A percentile compares a stretch with the other conserved stretches of the same genome.
Conservation (phyloP, 2,329 filamentous ascomycete genomes). For the Leptosphaerulina australis region DNA sequence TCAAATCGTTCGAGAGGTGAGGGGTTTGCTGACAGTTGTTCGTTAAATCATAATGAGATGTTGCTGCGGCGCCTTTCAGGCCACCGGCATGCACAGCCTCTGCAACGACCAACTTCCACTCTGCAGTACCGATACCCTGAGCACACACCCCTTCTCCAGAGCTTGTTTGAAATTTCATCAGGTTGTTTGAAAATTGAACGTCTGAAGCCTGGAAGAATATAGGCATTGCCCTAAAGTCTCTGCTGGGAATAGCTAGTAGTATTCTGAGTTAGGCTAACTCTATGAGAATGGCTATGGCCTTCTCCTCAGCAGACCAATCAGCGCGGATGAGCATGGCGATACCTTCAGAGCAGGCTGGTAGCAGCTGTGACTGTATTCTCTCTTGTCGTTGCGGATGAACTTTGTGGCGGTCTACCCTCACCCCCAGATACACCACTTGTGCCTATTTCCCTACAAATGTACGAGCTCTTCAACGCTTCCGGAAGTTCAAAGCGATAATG, state of each 20-base stretch:
- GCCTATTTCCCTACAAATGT: background rate
- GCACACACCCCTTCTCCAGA: background rate
- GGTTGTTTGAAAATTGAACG: too few relatives aligned
- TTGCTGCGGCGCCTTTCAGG: conserved; percentile 8
- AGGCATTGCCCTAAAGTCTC: too few relatives aligned
- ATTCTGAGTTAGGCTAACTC: too few relatives aligned
- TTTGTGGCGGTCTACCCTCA: too few relatives aligned
- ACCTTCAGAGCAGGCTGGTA: background rate
- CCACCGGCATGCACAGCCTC: conserved; percentile 3
- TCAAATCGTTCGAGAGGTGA: background rate
- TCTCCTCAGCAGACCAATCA: too few relatives aligned
- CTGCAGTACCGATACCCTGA: background rate
- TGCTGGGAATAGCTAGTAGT: background rate
- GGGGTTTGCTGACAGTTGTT: background rate
- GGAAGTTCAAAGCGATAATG: background rate
- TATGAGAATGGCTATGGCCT: too few relatives aligned
- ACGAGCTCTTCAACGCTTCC: background rate
- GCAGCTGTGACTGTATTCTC: background rate
- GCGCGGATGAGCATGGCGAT: background rate
- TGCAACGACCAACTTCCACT: background rate
- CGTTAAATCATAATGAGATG: background rate
- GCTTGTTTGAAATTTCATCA: background rate
- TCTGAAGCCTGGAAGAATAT: too few relatives aligned
- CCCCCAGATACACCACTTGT: too few relatives aligned
- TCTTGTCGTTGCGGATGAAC: background rate